Base-by-base conservation (phyloP, 768 basidiomycete genomes). In the Suillus americanus region DNA sequence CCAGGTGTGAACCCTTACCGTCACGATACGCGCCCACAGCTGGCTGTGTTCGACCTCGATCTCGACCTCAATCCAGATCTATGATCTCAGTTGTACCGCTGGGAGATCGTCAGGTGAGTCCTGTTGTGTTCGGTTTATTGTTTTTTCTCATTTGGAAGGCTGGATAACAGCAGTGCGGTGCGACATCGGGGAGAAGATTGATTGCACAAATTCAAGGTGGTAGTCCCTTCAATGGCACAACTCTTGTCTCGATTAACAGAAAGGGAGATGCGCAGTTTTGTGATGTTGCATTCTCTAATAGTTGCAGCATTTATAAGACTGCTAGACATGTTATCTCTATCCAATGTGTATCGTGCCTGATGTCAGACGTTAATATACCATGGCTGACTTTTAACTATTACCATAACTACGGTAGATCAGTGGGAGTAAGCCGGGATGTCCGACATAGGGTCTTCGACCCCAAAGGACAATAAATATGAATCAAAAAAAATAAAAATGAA, bases 61-160 rank as follows among this genome's bases (percentile, higher is more conserved):
- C 78, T 94, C 66, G 93, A 94, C 73, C 81, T 94, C 63, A 94
- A 94, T 71, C 92, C 92, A 2, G 92, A 94, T 75, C 72, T 94
- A 63, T 91, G 69, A 79, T 13, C 20, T 51, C 12, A 50, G 14
- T 20, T 51, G 38, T 40, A 40, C 20, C 5, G 16, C 38, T 20
- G 3, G 23, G 30, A 38, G 23, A 18, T 40, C 1, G 23, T 57
- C 25, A 23, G 55, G 40, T 41, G 18, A 41, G 57, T 12, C 12
- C 16, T 59, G 18, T 20, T 28, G 9, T 40, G 18, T 12, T 23
- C 18, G 12, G 40, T 38, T 25, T 40, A 3, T 13, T 10, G 16
- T 20, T 28, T 41, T 59, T 0, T 41, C 40, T 28, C 3, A 57
- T 9, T n/a, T n/a, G n/a, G n/a, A n/a, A n/a, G n/a, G n/a, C 7